Percentiles rank a stretch among this genome's conserved stretches.
Conservation (phyloP, 75 land plant species). For the Picea sitchensis region DNA sequence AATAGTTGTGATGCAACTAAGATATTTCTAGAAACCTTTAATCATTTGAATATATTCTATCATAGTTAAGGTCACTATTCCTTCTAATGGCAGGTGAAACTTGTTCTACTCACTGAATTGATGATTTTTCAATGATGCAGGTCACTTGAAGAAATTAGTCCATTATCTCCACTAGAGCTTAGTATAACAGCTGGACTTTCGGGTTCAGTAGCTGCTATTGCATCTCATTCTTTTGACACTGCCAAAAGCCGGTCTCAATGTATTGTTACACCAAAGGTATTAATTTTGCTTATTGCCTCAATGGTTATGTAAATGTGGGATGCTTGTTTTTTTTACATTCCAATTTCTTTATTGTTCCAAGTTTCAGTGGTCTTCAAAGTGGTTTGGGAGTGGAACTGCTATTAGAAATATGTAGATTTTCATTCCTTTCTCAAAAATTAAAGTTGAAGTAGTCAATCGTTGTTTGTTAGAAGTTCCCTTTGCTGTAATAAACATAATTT, state of each 20-base stretch:
- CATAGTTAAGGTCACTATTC: not conserved
- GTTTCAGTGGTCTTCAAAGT: too few species aligned
- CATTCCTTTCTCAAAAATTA: too few species aligned
- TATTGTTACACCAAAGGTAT: slow-evolving; percentile 70
- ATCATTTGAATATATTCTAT: not conserved
- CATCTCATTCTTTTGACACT: slow-evolving; percentile 72
- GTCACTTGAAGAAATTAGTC: slow-evolving; percentile 53
- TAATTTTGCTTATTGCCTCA: too few species aligned
- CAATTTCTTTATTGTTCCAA: too few species aligned
- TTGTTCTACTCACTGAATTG: not conserved
- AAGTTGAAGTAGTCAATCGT: too few species aligned
- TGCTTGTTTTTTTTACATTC: too few species aligned
- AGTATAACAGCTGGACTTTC: slow-evolving; percentile 70
- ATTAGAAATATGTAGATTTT: too few species aligned
- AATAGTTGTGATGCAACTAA: not conserved
- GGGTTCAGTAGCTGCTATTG: slow-evolving; percentile 59
- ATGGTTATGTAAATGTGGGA: too few species aligned
- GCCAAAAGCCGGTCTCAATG: slow-evolving; percentile 60
- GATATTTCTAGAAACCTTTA: not conserved
- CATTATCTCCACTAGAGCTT: slow-evolving; percentile 51
- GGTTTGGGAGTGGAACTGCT: too few species aligned
- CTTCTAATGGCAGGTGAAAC: not conserved
- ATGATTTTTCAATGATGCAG: slow-evolving; percentile 17
- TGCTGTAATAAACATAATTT: too few species aligned
- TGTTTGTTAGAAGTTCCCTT: too few species aligned